phyloP scores from a whole-genome alignment of 371 early-diverging fungal genomes.

The Saksenaea vasiformis region DNA sequence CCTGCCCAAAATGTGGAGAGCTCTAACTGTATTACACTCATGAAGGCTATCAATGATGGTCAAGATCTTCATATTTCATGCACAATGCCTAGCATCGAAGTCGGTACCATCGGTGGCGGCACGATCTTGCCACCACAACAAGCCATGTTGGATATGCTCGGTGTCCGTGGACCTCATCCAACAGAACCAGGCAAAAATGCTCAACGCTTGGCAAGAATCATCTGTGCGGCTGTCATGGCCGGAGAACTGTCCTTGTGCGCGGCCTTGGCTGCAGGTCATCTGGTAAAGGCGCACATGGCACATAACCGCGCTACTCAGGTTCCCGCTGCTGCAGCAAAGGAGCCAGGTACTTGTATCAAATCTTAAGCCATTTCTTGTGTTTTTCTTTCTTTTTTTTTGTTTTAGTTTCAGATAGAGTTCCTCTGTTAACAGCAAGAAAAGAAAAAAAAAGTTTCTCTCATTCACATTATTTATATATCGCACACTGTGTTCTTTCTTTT shows the following conservation, averaged over 20 bases:
- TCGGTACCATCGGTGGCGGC: conserved; percentile 96
- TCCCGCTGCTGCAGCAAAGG: not conserved
- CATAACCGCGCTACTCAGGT: conserved; percentile 66
- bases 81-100: conserved; percentile 95
- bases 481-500: too few species aligned
- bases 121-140: conserved; percentile 89
- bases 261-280: conserved; percentile 83
- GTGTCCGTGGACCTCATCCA: conserved; percentile 82
- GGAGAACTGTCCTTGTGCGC: conserved; percentile 90
- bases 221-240: conserved; percentile 93
- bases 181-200: conserved; percentile 85
- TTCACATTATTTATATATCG: too few species aligned
- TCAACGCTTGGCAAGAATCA: conserved; percentile 83
- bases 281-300: conserved; percentile 83
- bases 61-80: conserved; percentile 84
- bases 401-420: not conserved
- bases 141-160: conserved; percentile 86
- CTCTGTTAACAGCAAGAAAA: not conserved
- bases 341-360: not conserved
- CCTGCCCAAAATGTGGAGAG: conserved; percentile 96
- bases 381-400: not conserved
- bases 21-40: conserved; percentile 91
- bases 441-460: too few species aligned
- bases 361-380: not conserved
- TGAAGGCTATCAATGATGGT: conserved; percentile 84